A percentile compares a stretch with the other conserved stretches of the same genome.
Conservation (phyloP, 805 yeast genomes). For the Metschnikowia baotianmanensis region DNA sequence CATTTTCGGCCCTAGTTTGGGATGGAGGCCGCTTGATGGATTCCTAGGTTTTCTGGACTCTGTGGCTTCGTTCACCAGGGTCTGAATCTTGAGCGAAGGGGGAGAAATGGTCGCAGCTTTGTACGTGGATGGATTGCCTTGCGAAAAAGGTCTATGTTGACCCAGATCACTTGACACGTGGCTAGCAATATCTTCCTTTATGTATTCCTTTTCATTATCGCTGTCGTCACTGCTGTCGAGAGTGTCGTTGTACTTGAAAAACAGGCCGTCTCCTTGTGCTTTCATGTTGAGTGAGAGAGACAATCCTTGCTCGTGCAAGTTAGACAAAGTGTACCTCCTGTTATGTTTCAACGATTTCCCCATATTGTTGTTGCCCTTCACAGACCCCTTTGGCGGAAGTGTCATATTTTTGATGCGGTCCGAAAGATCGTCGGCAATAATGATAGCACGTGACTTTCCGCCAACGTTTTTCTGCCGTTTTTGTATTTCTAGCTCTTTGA, state of each 20-base stretch:
- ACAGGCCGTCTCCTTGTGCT: slow-evolving; percentile 40
- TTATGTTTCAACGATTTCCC: slow-evolving; percentile 25
- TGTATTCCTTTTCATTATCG: slow-evolving; percentile 23
- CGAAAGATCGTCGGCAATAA: slow-evolving; percentile 11
- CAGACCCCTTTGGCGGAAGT: slow-evolving; percentile 18
- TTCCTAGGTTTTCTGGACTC: background rate
- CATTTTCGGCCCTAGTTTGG: slow-evolving; percentile 5
- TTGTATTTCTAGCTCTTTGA: slow-evolving; percentile 34
- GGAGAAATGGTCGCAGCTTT: background rate
- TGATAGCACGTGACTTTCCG: slow-evolving; percentile 8
- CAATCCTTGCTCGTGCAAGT: slow-evolving; percentile 68
- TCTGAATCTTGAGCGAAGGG: background rate
- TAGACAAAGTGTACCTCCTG: slow-evolving; percentile 54
- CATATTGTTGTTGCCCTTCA: slow-evolving; percentile 11
- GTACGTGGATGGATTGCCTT: background rate
- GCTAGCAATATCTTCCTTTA: slow-evolving; percentile 6
- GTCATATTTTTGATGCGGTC: slow-evolving; percentile 23
- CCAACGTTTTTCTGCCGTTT: slow-evolving; percentile 11
- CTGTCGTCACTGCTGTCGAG: slow-evolving; percentile 26
- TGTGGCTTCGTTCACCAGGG: background rate
- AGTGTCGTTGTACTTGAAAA: slow-evolving; percentile 25
- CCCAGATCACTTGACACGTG: slow-evolving; percentile 5
- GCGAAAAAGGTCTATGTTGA: slow-evolving; percentile 4
- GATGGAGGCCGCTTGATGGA: slow-evolving; percentile 1
- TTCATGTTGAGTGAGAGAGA: slow-evolving; percentile 72